Evolutionary conservation across 2,329 filamentous ascomycete genomes (phyloP).

Genomic region (Thelonectria blattea): DNA sequence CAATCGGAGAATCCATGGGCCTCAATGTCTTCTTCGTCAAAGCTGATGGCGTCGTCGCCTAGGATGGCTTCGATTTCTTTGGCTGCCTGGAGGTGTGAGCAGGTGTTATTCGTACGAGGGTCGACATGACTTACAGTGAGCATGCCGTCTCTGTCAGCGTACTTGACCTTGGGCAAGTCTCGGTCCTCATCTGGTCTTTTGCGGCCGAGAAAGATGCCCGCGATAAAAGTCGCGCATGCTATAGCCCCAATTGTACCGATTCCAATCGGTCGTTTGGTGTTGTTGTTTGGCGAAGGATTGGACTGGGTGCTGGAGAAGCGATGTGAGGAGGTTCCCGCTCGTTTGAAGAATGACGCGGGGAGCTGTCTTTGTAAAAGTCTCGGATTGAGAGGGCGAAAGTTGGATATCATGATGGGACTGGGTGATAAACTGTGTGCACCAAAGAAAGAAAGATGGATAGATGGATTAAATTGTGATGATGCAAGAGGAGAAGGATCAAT

Average conservation of each 20-base stretch:
- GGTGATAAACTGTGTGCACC: not conserved
- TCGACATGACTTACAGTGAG: not conserved
- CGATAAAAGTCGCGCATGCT: conserved; percentile 1
- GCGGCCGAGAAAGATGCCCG: conserved; percentile 3
- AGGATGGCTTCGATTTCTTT: conserved; percentile 7
- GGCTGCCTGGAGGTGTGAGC: conserved; percentile 8
- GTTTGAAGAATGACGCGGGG: not conserved
- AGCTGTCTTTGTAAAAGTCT: not conserved
- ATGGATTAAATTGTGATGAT: not conserved
- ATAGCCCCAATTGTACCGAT: not conserved
- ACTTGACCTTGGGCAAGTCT: not conserved
- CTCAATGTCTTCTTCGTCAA: conserved; percentile 17
- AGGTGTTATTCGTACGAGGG: not conserved
- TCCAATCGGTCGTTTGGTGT: not conserved
- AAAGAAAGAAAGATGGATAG: not conserved
- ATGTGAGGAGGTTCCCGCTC: not conserved
- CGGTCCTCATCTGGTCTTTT: not conserved
- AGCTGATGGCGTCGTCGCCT: conserved; percentile 7
- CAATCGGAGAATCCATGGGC: conserved; percentile 15
- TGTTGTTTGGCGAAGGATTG: not conserved
- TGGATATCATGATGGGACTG: not conserved
- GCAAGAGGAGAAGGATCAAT: not conserved
- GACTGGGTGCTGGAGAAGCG: not conserved
- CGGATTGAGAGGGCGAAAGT: not conserved
- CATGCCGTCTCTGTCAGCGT: conserved; percentile 8